Percentiles rank a stretch among this genome's conserved stretches.
phyloP scores from a whole-genome alignment of 2,329 filamentous ascomycete species.

The Epichloe brachyelytri region DNA sequence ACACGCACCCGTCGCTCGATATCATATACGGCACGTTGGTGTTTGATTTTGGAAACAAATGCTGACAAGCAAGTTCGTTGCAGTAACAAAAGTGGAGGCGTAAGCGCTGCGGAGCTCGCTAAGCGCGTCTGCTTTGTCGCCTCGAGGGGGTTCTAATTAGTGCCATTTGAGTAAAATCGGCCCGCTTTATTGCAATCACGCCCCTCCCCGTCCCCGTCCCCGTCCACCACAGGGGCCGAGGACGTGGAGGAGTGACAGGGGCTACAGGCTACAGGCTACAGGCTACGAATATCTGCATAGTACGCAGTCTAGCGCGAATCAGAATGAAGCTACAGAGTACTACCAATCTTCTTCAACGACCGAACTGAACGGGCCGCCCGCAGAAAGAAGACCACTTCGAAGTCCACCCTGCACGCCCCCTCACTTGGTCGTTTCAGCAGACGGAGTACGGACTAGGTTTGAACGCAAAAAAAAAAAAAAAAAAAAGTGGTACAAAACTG shows the following conservation, averaged over 20 bases:
- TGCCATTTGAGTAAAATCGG: background rate
- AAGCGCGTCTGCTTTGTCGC: slow-evolving; percentile 2
- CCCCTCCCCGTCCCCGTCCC: background rate
- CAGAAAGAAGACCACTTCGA: no score
- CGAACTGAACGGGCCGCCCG: no score
- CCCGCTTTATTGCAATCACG: background rate
- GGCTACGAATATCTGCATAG: no score
- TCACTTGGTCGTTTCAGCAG: background rate
- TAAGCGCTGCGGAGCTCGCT: slow-evolving; percentile 2
- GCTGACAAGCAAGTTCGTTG: background rate
- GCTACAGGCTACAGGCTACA: no score
- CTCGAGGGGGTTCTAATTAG: background rate
- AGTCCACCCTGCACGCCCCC: background rate
- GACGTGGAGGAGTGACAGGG: no score
- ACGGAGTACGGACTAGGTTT: no score
- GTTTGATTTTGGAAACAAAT: background rate
- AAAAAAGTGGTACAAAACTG: background rate
- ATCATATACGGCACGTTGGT: background rate
- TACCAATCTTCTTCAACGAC: no score
- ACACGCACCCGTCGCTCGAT: background rate
- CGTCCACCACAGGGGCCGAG: no score
- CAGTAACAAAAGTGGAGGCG: background rate
- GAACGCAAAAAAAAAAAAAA: background rate
- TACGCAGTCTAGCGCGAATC: no score
- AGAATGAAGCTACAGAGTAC: no score